Evolutionary conservation across 768 basidiomycete genomes (phyloP).

Genomic region (Boletus edulis): DNA sequence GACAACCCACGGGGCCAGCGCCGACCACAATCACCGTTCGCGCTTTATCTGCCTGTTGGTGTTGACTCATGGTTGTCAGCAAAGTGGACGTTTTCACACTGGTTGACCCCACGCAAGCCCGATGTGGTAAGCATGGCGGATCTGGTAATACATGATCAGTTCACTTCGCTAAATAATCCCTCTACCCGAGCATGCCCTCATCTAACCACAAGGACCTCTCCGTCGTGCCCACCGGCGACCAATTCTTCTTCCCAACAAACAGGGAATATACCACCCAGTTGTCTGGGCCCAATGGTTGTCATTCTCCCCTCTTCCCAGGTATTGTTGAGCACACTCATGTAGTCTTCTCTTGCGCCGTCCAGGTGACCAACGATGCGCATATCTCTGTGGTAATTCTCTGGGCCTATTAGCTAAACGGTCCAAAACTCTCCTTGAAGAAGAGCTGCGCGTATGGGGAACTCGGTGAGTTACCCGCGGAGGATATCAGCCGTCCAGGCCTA

Average conservation of each 20-base stretch:
- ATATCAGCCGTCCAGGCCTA: constrained; percentile 8
- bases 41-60: not conserved
- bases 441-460: constrained; percentile 80
- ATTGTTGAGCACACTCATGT: constrained; percentile 9
- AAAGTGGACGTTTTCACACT: constrained; percentile 2
- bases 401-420: constrained; percentile 80
- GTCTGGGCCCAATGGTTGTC: constrained; percentile 38
- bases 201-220: constrained; percentile 16
- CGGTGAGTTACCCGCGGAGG: constrained; percentile 40
- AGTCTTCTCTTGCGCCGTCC: constrained; percentile 8
- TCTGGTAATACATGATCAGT: constrained; percentile 14
- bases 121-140: constrained; percentile 17
- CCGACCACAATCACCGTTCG: constrained; percentile 71
- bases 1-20: constrained; percentile 93
- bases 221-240: constrained; percentile 41
- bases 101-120: constrained; percentile 1
- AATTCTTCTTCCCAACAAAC: constrained; percentile 61
- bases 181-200: constrained; percentile 12
- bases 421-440: constrained; percentile 70
- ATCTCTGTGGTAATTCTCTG: constrained; percentile 95
- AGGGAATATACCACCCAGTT: constrained; percentile 43
- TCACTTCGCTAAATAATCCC: not conserved
- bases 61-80: constrained; percentile 13
- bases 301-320: constrained; percentile 1
- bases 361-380: constrained; percentile 61